Evolutionary conservation across 768 basidiomycete species (phyloP).

Genomic region (Podaxis pistillaris): DNA sequence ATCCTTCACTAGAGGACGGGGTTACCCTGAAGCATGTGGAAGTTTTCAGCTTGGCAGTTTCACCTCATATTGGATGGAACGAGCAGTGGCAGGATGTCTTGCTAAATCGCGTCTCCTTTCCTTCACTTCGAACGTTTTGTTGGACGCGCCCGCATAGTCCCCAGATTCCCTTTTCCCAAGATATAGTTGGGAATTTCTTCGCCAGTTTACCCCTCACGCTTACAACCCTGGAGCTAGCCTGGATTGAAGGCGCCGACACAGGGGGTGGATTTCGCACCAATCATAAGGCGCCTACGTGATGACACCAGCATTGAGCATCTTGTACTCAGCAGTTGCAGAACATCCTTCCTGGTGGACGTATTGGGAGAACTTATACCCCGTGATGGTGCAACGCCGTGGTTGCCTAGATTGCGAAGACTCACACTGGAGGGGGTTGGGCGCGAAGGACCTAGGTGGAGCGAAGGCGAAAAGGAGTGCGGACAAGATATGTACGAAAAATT

Average conservation of each 20-base stretch:
- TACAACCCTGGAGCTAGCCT: not conserved
- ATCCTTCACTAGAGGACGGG: not conserved
- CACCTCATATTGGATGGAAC: not conserved
- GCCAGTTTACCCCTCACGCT: not conserved
- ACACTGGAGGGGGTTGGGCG: no score
- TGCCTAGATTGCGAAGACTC: not conserved
- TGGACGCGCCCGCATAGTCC: not conserved
- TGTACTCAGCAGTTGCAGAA: not conserved
- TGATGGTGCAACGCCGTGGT: not conserved
- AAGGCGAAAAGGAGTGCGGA: no score
- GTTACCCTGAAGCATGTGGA: not conserved
- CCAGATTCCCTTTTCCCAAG: not conserved
- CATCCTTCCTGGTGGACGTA: not conserved
- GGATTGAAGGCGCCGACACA: not conserved
- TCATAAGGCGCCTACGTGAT: not conserved
- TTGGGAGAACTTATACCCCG: not conserved
- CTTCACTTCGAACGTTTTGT: not conserved
- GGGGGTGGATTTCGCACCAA: not conserved
- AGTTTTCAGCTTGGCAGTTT: not conserved
- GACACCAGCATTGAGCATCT: not conserved
- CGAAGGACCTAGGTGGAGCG: no score
- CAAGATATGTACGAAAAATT: no score
- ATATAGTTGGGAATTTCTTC: not conserved
- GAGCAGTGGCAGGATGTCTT: not conserved
- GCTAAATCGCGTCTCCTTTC: not conserved